Percentiles rank a stretch among this genome's conserved stretches.
phyloP scores from a whole-genome alignment of 768 basidiomycete species.

The Cystobasidium onofrii region DNA sequence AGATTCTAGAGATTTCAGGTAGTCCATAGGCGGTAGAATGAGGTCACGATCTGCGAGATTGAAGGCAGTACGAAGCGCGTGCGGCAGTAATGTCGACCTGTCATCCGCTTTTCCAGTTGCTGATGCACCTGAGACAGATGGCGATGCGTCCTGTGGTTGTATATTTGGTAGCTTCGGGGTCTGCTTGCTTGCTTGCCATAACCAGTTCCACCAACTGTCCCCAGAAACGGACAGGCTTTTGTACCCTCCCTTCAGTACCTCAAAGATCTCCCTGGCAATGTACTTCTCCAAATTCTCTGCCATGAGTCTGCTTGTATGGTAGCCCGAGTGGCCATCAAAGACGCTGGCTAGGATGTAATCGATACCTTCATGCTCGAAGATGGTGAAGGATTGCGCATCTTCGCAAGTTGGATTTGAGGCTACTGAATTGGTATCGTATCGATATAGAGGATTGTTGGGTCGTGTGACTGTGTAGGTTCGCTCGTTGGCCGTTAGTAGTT shows the following conservation, averaged over 20 bases:
- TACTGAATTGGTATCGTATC: constrained; percentile 65
- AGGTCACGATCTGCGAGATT: constrained; percentile 76
- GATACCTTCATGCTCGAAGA: constrained; percentile 37
- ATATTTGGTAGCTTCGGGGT: neutral
- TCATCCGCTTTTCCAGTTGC: neutral
- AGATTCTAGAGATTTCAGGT: constrained; percentile 54
- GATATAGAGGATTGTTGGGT: constrained; percentile 36
- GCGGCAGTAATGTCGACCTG: constrained; percentile 48
- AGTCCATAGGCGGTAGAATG: constrained; percentile 63
- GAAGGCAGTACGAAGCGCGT: constrained; percentile 69
- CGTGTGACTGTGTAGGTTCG: constrained; percentile 36
- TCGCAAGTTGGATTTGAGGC: constrained; percentile 86
- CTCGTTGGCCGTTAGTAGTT: constrained; percentile 38
- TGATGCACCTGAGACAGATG: neutral
- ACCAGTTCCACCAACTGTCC: constrained; percentile 25
- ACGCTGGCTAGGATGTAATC: constrained; percentile 14
- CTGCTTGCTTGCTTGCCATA: constrained; percentile 5
- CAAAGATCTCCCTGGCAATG: constrained; percentile 63
- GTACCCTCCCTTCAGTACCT: constrained; percentile 37
- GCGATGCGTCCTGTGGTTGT: neutral
- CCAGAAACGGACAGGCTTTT: neutral
- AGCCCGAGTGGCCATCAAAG: constrained; percentile 72
- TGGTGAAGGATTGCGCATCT: constrained; percentile 54
- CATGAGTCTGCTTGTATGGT: constrained; percentile 72
- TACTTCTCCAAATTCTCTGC: constrained; percentile 75